These are phyloP conservation scores for Nephelium lappaceum DNA, from an alignment of 345 rosid genomes.

Conservation along the genomic window DNA sequence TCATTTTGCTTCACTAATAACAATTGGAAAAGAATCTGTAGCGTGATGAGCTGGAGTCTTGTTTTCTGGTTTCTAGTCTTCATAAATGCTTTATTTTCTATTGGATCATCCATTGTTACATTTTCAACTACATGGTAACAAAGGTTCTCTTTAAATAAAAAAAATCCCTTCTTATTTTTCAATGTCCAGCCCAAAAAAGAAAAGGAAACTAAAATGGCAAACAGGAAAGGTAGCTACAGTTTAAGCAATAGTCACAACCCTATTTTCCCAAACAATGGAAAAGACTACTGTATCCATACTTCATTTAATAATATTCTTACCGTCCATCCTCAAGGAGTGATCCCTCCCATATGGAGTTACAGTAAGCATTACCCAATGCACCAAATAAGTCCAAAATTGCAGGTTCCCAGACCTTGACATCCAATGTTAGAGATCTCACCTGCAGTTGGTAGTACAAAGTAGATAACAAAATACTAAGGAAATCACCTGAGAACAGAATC, in stretches of 20 bases:
- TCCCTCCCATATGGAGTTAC: constrained; percentile 87
- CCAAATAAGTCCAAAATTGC: constrained; percentile 68
- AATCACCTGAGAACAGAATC: background rate
- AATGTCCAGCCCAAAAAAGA: background rate
- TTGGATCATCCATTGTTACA: background rate
- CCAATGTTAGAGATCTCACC: constrained; percentile 87
- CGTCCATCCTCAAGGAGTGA: constrained; percentile 43
- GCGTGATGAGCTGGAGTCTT: background rate
- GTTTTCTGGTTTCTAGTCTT: background rate
- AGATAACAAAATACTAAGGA: constrained; percentile 1
- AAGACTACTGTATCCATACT: background rate
- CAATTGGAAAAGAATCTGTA: background rate
- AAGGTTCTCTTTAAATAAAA: background rate
- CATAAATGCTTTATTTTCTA: background rate
- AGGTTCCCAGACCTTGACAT: constrained; percentile 93
- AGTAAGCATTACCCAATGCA: constrained; percentile 70
- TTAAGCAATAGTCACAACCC: background rate
- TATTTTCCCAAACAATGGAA: background rate
- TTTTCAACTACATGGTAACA: background rate
- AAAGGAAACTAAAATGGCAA: background rate
- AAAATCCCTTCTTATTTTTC: background rate
- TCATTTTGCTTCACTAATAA: no score
- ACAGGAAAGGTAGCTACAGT: background rate
- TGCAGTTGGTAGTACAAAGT: constrained; percentile 32
- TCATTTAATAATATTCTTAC: constrained; percentile 38